These are phyloP conservation scores for Cladorrhinum sp. DNA, from an alignment of 2,329 filamentous ascomycete species.

Conservation along the genomic window DNA sequence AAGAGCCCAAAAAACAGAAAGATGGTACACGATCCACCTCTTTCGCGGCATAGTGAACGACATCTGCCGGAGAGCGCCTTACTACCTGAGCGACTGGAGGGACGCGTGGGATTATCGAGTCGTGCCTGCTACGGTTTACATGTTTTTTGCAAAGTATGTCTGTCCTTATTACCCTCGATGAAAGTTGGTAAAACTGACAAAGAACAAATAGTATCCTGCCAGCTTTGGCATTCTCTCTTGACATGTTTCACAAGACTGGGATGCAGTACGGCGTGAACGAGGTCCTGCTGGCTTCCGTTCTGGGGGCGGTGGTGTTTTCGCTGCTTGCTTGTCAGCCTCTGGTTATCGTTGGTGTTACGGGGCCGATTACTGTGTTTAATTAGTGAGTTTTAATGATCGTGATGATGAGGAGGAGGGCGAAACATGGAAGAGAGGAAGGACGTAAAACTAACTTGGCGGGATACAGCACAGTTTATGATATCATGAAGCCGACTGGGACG, in stretches of 20 bases:
- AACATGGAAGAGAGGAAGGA: neutral
- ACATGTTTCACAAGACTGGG: conserved; percentile 88
- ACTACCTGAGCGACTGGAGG: conserved; percentile 76
- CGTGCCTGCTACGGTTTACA: conserved; percentile 82
- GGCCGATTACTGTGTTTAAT: conserved; percentile 90
- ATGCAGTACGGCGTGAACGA: conserved; percentile 89
- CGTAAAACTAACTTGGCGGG: neutral
- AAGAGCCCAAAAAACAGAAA: neutral
- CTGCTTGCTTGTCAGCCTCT: conserved; percentile 78
- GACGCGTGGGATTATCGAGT: conserved; percentile 92
- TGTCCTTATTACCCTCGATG: neutral
- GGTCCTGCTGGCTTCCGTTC: conserved; percentile 79
- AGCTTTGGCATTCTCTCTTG: conserved; percentile 81
- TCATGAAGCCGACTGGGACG: conserved; percentile 71
- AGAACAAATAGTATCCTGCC: conserved; percentile 66
- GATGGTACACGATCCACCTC: conserved; percentile 72
- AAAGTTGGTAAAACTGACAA: conserved; percentile 5
- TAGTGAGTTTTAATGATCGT: conserved; percentile 51
- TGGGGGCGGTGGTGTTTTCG: conserved; percentile 78
- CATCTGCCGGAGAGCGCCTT: conserved; percentile 69
- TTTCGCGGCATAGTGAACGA: conserved; percentile 82
- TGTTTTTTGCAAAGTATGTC: conserved; percentile 88
- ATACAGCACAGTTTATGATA: conserved; percentile 76
- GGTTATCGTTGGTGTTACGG: conserved; percentile 87
- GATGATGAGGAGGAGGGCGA: conserved; percentile 1